These are phyloP conservation scores for Trichoderma sp. DNA, from an alignment of 2,329 filamentous ascomycete genomes.

Conservation along the genomic window DNA sequence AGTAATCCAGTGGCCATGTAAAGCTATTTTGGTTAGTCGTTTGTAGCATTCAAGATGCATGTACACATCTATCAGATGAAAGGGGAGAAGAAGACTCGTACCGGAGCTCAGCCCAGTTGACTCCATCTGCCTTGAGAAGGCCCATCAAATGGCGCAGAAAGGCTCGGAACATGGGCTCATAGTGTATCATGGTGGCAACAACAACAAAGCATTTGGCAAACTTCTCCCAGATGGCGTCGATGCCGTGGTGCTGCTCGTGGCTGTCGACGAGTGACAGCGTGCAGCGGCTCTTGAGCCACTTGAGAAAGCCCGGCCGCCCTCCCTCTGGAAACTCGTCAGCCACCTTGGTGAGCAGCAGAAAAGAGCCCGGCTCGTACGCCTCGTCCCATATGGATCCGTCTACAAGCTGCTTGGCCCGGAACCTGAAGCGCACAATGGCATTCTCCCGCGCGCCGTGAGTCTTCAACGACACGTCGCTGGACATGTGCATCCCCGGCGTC, in stretches of 20 bases:
- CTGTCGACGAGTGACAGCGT: constrained; percentile 73
- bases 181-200: constrained; percentile 74
- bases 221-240: constrained; percentile 82
- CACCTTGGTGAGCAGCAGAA: constrained; percentile 60
- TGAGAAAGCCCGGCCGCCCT: constrained; percentile 69
- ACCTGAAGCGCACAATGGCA: constrained; percentile 63
- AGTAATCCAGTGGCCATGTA: constrained; percentile 72
- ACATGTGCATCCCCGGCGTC: constrained; percentile 74
- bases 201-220: constrained; percentile 75
- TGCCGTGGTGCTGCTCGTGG: constrained; percentile 77
- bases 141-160: constrained; percentile 73
- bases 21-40: constrained; percentile 48
- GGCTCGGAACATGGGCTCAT: constrained; percentile 83
- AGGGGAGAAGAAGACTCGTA: constrained; percentile 30
- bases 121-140: constrained; percentile 75
- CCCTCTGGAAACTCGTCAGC: constrained; percentile 75
- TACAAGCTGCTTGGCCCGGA: constrained; percentile 48
- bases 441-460: constrained; percentile 55
- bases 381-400: constrained; percentile 64
- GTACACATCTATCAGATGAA: not conserved
- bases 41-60: not conserved
- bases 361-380: constrained; percentile 60
- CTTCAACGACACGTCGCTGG: constrained; percentile 58
- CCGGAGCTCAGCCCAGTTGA: constrained; percentile 80
- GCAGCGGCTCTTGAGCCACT: constrained; percentile 74